Evolutionary conservation across 1,139 yeast genomes (phyloP), one percentile per base, ranked within the genome.

Genomic region (Pichia terricola): DNA sequence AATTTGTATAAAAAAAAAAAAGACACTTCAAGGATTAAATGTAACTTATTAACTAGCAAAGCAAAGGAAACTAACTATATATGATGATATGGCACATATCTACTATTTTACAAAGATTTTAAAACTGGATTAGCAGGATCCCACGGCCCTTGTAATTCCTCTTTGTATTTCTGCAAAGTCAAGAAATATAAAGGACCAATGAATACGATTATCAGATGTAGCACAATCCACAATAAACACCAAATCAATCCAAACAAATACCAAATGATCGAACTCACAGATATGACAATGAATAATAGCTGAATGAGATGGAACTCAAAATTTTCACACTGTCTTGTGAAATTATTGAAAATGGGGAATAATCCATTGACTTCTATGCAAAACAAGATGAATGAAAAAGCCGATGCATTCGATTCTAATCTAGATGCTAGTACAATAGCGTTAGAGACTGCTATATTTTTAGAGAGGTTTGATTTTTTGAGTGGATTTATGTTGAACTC

Each of bases 131-230:
- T 77, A 10, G 95, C 95, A 1, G 84, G 79, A 61, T 87, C 96
- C 96, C 96, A 87, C 0, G 96, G 96, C 0, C 96, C 96, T 62
- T 83, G 89, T 45, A 87, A 68, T 59, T 86, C 95, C 59, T 86
- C 85, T 61, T 87, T 87, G 59, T 86, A 86, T 62, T 78, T 75
- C 57, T 87, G 96, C 36, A 87, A 64, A 37, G 73, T 72, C 44
- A 85, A 63, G 53, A 85, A 80, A 65, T 86, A 81, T 38, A 73
- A 71, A 1, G 95, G 95, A 39, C 85, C 72, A 3, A 76, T 65
- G n/a, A 81, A 62, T 7, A 71, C 61, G 3, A 82, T 73, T 43
- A 69, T 59, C 2, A 69, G 50, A 44, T 78, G 79, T 4, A 72
- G 56, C 1, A 62, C 45, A 3, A 73, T 42, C 84, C 88, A 81